A percentile compares a stretch with the other conserved stretches of the same genome.
These are phyloP conservation scores for Lepidium didymum DNA, from an alignment of 345 rosid species.

Conservation along the genomic window DNA sequence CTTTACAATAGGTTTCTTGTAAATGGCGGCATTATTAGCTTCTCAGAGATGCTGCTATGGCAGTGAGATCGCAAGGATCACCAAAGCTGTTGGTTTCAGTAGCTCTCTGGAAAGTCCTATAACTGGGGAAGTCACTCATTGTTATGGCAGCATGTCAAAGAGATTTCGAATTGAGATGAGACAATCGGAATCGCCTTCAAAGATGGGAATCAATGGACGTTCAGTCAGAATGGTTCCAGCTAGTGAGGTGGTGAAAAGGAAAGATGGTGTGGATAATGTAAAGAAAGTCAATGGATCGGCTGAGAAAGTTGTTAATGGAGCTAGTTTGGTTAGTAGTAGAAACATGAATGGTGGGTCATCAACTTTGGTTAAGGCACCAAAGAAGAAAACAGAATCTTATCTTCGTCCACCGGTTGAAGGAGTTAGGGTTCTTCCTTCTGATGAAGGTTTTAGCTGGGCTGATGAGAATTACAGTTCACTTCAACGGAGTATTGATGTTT, in stretches of 20 bases:
- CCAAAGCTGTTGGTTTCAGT: constrained; percentile 47
- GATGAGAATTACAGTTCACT: constrained; percentile 66
- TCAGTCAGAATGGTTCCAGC: constrained; percentile 74
- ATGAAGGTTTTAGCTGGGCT: constrained; percentile 97
- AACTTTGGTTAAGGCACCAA: constrained; percentile 36
- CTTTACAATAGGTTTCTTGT: background rate
- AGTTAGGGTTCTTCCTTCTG: constrained; percentile 68
- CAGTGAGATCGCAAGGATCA: constrained; percentile 31
- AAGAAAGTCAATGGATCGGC: constrained; percentile 52
- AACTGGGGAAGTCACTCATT: constrained; percentile 16
- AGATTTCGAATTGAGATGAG: constrained; percentile 49
- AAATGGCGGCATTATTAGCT: constrained; percentile 73
- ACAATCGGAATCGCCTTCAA: constrained; percentile 48
- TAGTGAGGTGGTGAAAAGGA: constrained; percentile 55
- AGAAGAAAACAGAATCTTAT: constrained; percentile 27
- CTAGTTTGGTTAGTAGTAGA: constrained; percentile 40
- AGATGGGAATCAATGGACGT: constrained; percentile 49
- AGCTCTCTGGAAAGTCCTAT: constrained; percentile 39
- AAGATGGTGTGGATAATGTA: constrained; percentile 31
- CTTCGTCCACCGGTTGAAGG: constrained; percentile 62
- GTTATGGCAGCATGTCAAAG: constrained; percentile 13
- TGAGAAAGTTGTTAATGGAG: constrained; percentile 49
- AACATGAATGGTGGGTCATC: constrained; percentile 28
- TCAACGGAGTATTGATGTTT: constrained; percentile 79
- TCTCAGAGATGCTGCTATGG: constrained; percentile 68